Conservation (phyloP, 2,329 filamentous ascomycete genomes). For the Ambrosiella cleistominuta region DNA sequence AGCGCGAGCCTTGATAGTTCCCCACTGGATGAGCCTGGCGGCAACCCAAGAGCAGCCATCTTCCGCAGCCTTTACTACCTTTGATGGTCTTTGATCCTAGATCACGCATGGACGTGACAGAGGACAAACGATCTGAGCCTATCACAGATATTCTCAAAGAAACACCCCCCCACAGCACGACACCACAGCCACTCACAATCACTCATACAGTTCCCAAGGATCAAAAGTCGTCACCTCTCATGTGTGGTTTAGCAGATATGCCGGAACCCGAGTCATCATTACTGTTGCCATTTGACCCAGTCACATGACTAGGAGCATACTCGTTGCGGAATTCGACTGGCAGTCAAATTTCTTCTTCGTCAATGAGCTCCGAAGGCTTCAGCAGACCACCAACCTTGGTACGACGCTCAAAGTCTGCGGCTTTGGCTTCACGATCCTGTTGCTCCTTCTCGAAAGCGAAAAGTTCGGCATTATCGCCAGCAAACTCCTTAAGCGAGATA, state of each 20-base stretch:
- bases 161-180: not conserved
- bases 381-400: slow-evolving; percentile 91
- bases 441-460: slow-evolving; percentile 91
- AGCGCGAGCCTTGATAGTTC: too few relatives aligned
- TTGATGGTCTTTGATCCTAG: slow-evolving; percentile 1
- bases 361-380: slow-evolving; percentile 92
- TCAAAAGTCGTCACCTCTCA: slow-evolving; percentile 13
- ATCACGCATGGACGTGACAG: not conserved
- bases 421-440: slow-evolving; percentile 67
- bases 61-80: slow-evolving; percentile 3
- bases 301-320: slow-evolving; percentile 25
- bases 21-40: not conserved
- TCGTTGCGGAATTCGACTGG: slow-evolving; percentile 48
- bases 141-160: not conserved
- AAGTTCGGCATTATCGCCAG: slow-evolving; percentile 85
- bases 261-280: slow-evolving; percentile 5
- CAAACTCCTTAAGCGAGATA: slow-evolving; percentile 92
- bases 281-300: slow-evolving; percentile 8
- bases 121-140: too few relatives aligned
- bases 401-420: slow-evolving; percentile 75
- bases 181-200: slow-evolving; percentile 3
- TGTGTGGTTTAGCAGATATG: slow-evolving; percentile 8
- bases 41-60: slow-evolving; percentile 3
- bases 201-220: slow-evolving; percentile 16
- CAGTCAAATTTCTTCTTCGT: slow-evolving; percentile 71